Percentiles rank a stretch among this genome's conserved stretches.
Conservation (phyloP, 2,329 filamentous ascomycete genomes). For the Aspergillus neotritici region DNA sequence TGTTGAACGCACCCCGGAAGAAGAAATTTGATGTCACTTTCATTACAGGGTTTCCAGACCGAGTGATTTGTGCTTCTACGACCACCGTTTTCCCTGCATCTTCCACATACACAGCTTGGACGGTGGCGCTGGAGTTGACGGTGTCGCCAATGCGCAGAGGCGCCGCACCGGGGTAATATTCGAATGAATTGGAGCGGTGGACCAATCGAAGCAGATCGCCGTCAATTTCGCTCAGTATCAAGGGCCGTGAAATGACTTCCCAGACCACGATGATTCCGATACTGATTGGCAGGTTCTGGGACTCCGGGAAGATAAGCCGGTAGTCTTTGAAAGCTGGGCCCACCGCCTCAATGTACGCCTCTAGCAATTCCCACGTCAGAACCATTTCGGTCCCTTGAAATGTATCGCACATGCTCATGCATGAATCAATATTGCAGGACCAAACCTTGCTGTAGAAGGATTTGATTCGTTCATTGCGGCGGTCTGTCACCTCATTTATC, state of each 20-base stretch:
- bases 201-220: slow-evolving; percentile 14
- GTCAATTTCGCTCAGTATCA: slow-evolving; percentile 4
- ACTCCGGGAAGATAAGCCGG: slow-evolving; percentile 2
- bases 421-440: slow-evolving; percentile 75
- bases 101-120: slow-evolving; percentile 10
- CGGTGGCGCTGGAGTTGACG: slow-evolving; percentile 8
- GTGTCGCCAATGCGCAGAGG: slow-evolving; percentile 11
- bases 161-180: slow-evolving; percentile 5
- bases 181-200: slow-evolving; percentile 13
- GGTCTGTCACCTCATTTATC: slow-evolving; percentile 87
- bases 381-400: slow-evolving; percentile 61
- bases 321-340: slow-evolving; percentile 10
- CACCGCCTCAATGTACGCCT: slow-evolving; percentile 45
- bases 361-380: slow-evolving; percentile 52
- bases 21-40: slow-evolving; percentile 13
- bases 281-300: slow-evolving; percentile 9
- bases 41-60: slow-evolving; percentile 8
- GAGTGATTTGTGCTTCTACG: slow-evolving; percentile 9
- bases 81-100: slow-evolving; percentile 10
- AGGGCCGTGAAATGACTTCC: slow-evolving; percentile 11
- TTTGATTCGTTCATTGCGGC: slow-evolving; percentile 91
- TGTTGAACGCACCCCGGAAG: slow-evolving; percentile 2
- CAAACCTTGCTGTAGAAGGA: slow-evolving; percentile 95
- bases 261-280: slow-evolving; percentile 13
- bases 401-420: slow-evolving; percentile 63